Percentiles rank a stretch among this genome's conserved stretches.
phyloP scores from a whole-genome alignment of 1,284 basidiomycete species.

The Athelia psychrophila region DNA sequence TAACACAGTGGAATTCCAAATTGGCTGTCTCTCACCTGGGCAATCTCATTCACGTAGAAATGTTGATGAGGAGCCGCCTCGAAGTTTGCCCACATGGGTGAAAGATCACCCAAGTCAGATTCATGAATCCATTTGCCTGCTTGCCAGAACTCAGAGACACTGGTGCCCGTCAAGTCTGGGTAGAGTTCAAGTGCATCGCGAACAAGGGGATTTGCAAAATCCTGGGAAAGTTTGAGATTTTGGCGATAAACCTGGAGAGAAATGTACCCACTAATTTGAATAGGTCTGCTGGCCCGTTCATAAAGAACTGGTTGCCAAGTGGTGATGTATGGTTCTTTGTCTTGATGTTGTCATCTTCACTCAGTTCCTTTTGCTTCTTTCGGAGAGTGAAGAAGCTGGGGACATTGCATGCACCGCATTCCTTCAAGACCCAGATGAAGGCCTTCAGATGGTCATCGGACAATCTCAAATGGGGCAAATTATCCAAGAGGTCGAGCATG shows the following conservation, averaged over 20 bases:
- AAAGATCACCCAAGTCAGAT: slow-evolving; percentile 16
- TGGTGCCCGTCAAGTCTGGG: slow-evolving; percentile 18
- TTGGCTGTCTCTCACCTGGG: slow-evolving; percentile 13
- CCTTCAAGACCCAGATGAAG: slow-evolving; percentile 30
- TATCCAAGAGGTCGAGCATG: slow-evolving; percentile 30
- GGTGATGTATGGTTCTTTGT: slow-evolving; percentile 21
- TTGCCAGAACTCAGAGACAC: slow-evolving; percentile 27
- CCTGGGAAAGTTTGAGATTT: slow-evolving; percentile 9
- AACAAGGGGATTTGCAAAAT: slow-evolving; percentile 32
- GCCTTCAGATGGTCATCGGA: slow-evolving; percentile 29
- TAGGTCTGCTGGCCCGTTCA: slow-evolving; percentile 22
- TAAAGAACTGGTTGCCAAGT: slow-evolving; percentile 27
- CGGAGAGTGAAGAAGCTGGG: slow-evolving; percentile 25
- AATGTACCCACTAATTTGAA: slow-evolving; percentile 20
- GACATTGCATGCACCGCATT: slow-evolving; percentile 26
- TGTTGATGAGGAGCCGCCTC: background rate
- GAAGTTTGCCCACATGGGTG: slow-evolving; percentile 33
- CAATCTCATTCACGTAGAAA: slow-evolving; percentile 19
- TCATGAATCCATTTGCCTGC: slow-evolving; percentile 26
- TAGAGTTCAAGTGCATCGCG: slow-evolving; percentile 25
- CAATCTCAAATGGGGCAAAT: slow-evolving; percentile 27
- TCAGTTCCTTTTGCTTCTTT: slow-evolving; percentile 18
- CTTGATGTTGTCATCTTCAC: slow-evolving; percentile 9
- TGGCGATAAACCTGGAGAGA: background rate
- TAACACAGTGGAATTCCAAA: slow-evolving; percentile 17